Evolutionary conservation across 495 filamentous ascomycete genomes (phyloP), one percentile per base, ranked within the genome.

Genomic region (Talaromyces adpressus): DNA sequence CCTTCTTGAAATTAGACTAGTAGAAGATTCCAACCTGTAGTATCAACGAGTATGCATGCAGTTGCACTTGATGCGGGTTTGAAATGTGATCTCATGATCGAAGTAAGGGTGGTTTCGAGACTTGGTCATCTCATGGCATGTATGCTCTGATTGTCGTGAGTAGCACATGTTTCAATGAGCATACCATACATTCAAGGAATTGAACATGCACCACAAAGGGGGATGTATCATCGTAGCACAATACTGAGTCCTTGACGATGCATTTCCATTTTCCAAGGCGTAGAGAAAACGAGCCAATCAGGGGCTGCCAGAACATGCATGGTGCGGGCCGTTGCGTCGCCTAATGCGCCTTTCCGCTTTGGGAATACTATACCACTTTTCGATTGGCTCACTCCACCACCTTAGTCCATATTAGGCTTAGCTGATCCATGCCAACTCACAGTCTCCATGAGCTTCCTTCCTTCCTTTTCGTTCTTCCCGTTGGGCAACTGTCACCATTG

Each of bases 231-330:
- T 20, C n/a, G 41, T 49, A 49, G n/a, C 45, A 49, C 45, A 49
- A 49, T 9, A 14, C 4, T 16, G 14, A 41, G 12, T 3, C 36
- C 14, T 20, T 18, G 45, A 8, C 45, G 45, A 49, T 49, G 45
- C n/a, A 22, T 49, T 49, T 9, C 6, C 45, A 49, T 9, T 49
- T 49, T 9, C 6, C 45, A 49, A 49, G 18, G 18, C 5, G 45
- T n/a, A 12, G 4, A 47, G 45, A 49, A 12, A 49, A 49, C 9
- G 56, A 25, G 32, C 62, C 62, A 63, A 63, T 58, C 51, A 63
- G 27, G 18, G 39, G 20, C 62, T 63, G 62, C 62, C 62, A 63
- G 62, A 51, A 23, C 62, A 63, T 60, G 60, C 60, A 62, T 52
- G 45, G 60, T 22, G 60, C 60, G 60, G 60, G 27, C 62, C 62